Conservation (phyloP, 1,139 yeast species). For the Hyphopichia buzzinii region DNA sequence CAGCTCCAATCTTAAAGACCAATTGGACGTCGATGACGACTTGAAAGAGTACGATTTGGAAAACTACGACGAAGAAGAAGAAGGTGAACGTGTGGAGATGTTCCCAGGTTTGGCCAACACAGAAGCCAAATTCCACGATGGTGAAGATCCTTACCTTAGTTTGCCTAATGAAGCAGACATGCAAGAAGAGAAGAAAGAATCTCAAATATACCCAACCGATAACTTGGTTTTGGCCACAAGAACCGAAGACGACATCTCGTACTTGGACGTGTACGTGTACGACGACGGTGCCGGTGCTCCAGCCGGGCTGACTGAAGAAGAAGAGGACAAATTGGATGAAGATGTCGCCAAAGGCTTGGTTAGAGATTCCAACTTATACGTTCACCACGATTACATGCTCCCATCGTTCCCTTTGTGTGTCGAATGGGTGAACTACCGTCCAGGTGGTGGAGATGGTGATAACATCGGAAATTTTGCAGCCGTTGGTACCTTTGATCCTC, state of each 20-base stretch:
- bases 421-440: slow-evolving; percentile 86
- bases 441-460: slow-evolving; percentile 38
- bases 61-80: slow-evolving; percentile 53
- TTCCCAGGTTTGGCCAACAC: slow-evolving; percentile 67
- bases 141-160: slow-evolving; percentile 71
- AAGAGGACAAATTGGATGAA: slow-evolving; percentile 57
- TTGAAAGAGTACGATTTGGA: slow-evolving; percentile 86
- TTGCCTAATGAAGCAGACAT: slow-evolving; percentile 66
- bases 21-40: slow-evolving; percentile 72
- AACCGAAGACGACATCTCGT: slow-evolving; percentile 94
- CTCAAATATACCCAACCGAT: slow-evolving; percentile 87
- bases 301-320: slow-evolving; percentile 60
- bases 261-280: slow-evolving; percentile 88
- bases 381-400: slow-evolving; percentile 94
- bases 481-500: slow-evolving; percentile 95
- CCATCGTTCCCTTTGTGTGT: slow-evolving; percentile 97
- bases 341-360: slow-evolving; percentile 69
- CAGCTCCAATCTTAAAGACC: slow-evolving; percentile 38
- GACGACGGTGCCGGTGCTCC: slow-evolving; percentile 92
- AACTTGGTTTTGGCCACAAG: slow-evolving; percentile 87
- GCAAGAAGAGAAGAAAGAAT: slow-evolving; percentile 73
- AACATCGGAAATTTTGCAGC: slow-evolving; percentile 90
- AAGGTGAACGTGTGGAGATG: slow-evolving; percentile 56
- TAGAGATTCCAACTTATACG: slow-evolving; percentile 75
- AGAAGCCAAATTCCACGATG: slow-evolving; percentile 53